Base-by-base conservation (phyloP, 768 basidiomycete genomes). In the Lactarius pseudohatsudake region DNA sequence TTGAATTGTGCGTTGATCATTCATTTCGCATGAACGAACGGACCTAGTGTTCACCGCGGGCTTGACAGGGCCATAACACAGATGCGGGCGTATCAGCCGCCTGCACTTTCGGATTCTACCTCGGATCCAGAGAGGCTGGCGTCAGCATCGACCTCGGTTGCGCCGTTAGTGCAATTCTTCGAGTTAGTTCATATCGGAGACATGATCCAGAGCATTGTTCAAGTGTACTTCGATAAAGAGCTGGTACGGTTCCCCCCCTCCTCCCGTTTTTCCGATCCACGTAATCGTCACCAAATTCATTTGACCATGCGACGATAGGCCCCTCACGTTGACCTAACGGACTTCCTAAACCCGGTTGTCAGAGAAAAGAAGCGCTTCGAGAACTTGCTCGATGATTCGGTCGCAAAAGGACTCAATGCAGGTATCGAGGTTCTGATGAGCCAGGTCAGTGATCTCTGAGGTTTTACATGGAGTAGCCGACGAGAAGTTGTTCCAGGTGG, bases 221-320 rank as follows among this genome's bases (percentile, higher is more conserved):
- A 99, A 71, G 97, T 98, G 2, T 99, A 96, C 76, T 99, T 96
- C 73, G 97, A 98, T 74, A 96, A 96, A 73, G 96, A 97, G 72
- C 79, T 98, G 77, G 93, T 91, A 67, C 30, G 88, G 26, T 0
- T 7, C 74, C 0, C 4, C 1, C 13, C 34, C 34, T 11, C 36
- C 36, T 1, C 36, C 10, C 11, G n/a, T 26, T 4, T 53, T 59
- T 18, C 32, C 22, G 28, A 26, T 55, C 54, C 20, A 55, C 66
- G 56, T 45, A 22, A 32, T 55, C n/a, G 34, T 57, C 36, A 28
- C 53, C 34, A 40, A 64, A 59, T 28, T 5, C 36, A 11, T n/a
- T 45, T 6, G 9, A 16, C 54, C 34, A 18, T 58, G 63, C 59
- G 28, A 43, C 18, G 50, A 60, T 53, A 94, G 92, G 87, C 90